Evolutionary conservation across 495 filamentous ascomycete genomes (phyloP), one percentile per base, ranked within the genome.

Genomic region (Cercophora newfieldiana): DNA sequence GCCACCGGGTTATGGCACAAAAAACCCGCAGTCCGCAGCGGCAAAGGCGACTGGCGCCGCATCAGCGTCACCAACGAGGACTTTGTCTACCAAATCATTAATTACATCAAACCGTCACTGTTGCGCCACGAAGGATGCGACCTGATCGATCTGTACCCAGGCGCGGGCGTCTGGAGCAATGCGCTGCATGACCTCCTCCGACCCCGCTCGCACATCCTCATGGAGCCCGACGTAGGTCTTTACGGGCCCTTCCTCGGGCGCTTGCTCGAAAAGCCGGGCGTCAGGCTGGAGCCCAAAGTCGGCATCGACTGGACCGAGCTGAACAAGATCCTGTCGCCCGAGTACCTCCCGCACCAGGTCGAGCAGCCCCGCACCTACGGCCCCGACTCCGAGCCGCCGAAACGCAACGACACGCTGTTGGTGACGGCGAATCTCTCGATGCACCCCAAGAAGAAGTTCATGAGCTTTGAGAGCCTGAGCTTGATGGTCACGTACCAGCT

Each of bases 121-220:
- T 73, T 75, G 22, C 81, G 83, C 58, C 86, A 92, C 71, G 72
- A 77, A 16, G 89, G 89, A 58, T 87, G 92, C 70, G 91, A 93
- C 66, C 83, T 98, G 59, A 79, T 98, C 67, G 94, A 98, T 71
- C 78, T 97, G 47, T 90, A 91, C 78, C 94, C 94, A 0, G 91
- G 91, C 25, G 69, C 73, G 22, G 91, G 92, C 16, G 31, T 94
- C 7, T 91, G 87, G 81, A 97, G 94, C 8, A 78, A 81, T 5
- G 91, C 89, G 69, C 71, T 97, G 5, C 87, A 96, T 71, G 83
- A 92, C 1, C 78, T 81, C 44, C 78, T 98, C 31, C 76, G 90
- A 68, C 94, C 94, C 19, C 86, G 90, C 54, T 87, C 83, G 0
- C 94, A 98, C 81, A 76, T 97, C 30, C 78, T 98, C 57, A 74